Base-by-base conservation (phyloP, 2,329 filamentous ascomycete genomes). In the Fusarium clavum region DNA sequence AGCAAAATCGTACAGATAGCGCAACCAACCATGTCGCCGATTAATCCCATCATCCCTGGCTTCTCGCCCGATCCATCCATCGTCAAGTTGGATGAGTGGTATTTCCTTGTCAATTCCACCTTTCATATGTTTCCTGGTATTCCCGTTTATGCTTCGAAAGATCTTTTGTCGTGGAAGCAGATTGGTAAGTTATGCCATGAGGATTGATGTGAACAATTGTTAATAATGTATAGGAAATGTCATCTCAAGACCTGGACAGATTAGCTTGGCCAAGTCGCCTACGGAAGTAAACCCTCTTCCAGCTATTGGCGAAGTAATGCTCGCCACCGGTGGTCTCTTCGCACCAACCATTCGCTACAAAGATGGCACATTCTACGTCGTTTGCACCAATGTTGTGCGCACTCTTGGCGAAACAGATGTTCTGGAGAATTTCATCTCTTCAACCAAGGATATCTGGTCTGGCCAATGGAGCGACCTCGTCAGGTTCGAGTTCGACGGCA, bases 61-160 rank as follows among this genome's bases (percentile, higher is more conserved):
- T 64, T 64, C 14, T 64, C 61, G 10, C 60, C 61, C 6, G 61
- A 64, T 41, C 60, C 61, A 6, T 64, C 61, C 8, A 59, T 64
- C 27, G 45, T 58, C 34, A 64, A 64, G 30, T 40, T 64, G 2
- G 52, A n/a, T 12, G 60, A 64, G 13, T 64, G 61, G 61, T 58
- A 64, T 41, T 64, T 58, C 40, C 60, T 64, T 1, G 61, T 64
- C 8, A 64, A 59, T 47, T 64, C 61, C 30, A 64, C 61, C 6
- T 64, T 64, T 41, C 61, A 64, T 40, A 58, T 64, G 60, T 64
- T 64, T 8, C 61, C 61, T 25, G 60, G 61, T 2, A 51, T 64
- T 27, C 61, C 60, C 7, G 61, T 64, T 0, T 64, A 64, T 16
- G 60, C 60, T 0, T 64, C 63, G 0, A 65, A 54, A 7, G 32